These are phyloP conservation scores for Pseudogymnoascus sp. DNA, from an alignment of 2,329 filamentous ascomycete species.

Conservation along the genomic window DNA sequence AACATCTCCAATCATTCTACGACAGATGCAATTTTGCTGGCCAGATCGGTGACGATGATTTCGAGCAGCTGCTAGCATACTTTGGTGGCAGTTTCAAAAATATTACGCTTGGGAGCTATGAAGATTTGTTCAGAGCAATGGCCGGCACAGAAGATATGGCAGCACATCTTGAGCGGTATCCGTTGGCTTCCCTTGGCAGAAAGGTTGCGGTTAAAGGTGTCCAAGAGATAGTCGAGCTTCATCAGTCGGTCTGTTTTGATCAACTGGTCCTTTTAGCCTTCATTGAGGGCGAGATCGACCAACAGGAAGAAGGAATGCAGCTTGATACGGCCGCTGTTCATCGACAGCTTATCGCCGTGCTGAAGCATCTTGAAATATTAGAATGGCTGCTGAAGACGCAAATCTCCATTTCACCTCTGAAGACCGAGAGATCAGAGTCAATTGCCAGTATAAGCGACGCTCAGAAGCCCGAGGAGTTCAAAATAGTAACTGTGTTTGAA, in stretches of 20 bases:
- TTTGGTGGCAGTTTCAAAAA: slow-evolving; percentile 60
- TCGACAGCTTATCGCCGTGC: slow-evolving; percentile 59
- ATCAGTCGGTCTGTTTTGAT: slow-evolving; percentile 70
- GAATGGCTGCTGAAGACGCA: slow-evolving; percentile 60
- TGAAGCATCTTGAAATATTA: slow-evolving; percentile 69
- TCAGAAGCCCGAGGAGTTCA: slow-evolving; percentile 42
- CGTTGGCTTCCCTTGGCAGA: slow-evolving; percentile 68
- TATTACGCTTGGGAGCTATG: slow-evolving; percentile 50
- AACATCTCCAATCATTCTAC: slow-evolving; percentile 72
- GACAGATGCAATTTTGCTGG: slow-evolving; percentile 72
- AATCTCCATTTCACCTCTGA: slow-evolving; percentile 44
- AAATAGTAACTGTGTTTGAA: slow-evolving; percentile 52
- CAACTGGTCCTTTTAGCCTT: slow-evolving; percentile 78
- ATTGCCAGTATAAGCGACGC: slow-evolving; percentile 23
- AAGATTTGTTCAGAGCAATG: slow-evolving; percentile 44
- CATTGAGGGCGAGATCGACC: slow-evolving; percentile 75
- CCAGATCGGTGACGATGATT: slow-evolving; percentile 77
- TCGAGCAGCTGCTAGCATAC: slow-evolving; percentile 58
- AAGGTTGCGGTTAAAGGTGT: slow-evolving; percentile 69
- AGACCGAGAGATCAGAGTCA: slow-evolving; percentile 31
- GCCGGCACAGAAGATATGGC: slow-evolving; percentile 33
- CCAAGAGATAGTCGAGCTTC: slow-evolving; percentile 69
- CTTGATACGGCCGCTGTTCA: slow-evolving; percentile 68
- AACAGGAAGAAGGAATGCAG: slow-evolving; percentile 59
- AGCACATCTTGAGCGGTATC: slow-evolving; percentile 25